Evolutionary conservation across 2,329 filamentous ascomycete species (phyloP).

Genomic region (Aureobasidium namibiae): DNA sequence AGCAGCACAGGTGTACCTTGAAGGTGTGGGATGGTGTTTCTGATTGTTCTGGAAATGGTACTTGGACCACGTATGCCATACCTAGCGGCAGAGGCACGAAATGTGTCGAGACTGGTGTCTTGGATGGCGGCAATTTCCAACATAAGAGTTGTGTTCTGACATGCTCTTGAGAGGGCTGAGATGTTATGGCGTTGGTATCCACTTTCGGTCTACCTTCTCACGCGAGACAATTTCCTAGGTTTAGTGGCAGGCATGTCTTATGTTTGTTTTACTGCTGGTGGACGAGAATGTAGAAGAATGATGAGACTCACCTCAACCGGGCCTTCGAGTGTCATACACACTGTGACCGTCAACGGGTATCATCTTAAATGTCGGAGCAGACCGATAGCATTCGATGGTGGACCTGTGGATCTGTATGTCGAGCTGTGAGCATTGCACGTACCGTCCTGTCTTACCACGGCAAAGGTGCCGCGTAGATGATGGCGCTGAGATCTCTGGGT

Average conservation of each 20-base stretch:
- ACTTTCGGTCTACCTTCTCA: background rate
- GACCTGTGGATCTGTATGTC: background rate
- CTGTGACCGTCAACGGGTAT: too few species aligned
- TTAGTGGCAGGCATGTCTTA: background rate
- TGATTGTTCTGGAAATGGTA: conserved; percentile 16
- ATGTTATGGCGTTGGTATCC: background rate
- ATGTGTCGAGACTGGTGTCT: conserved; percentile 19
- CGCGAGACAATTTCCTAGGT: background rate
- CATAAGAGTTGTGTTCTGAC: conserved; percentile 21
- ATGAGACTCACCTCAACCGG: background rate
- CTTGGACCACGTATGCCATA: conserved; percentile 9
- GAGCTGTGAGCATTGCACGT: conserved; percentile 13
- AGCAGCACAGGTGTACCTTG: conserved; percentile 17
- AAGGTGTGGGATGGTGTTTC: conserved; percentile 16
- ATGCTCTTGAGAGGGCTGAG: conserved; percentile 17
- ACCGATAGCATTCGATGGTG: background rate
- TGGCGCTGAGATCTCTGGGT: background rate
- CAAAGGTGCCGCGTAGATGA: conserved; percentile 10
- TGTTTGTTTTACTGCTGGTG: background rate
- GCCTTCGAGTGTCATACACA: background rate
- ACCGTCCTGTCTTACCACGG: background rate
- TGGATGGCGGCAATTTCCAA: conserved; percentile 19
- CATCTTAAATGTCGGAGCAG: too few species aligned
- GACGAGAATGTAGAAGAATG: background rate
- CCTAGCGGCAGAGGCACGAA: conserved; percentile 9